Base-by-base conservation (phyloP, 169 alveolate species). In the Plasmodium sp. region DNA sequence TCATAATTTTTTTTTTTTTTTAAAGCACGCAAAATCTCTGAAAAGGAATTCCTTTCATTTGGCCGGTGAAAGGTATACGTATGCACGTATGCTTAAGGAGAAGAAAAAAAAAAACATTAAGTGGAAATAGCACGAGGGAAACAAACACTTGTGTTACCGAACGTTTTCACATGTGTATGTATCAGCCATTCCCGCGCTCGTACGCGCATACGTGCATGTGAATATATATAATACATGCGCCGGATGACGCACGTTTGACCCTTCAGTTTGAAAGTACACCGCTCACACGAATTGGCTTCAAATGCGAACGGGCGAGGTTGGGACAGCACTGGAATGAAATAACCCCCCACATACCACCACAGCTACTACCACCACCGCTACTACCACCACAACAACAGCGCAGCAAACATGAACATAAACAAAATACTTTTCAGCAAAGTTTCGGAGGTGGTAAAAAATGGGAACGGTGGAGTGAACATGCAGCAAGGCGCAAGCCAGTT, bases 381-480 rank as follows among this genome's bases (percentile, higher is more conserved):
- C n/a, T n/a, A n/a, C n/a, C n/a, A n/a, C n/a, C n/a, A n/a, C n/a
- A n/a, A n/a, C n/a, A n/a, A n/a, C n/a, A 81, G 31, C 80, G 43
- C 41, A 43, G 79, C 3, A 81, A 36, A 33, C 27, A 81, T 86
- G 94, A 80, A 80, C 41, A n/a, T 86, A 18, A 58, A 18, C 73
- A 86, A 27, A n/a, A 39, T 86, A 39, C 67, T 51, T 10, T 43
- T 72, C 72, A 56, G 43, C 39, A 75, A 83, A 92, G 58, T 92
- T 92, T 79, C 73, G 22, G 82, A 79, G 43, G 22, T 73, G 10
- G 16, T 92, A 58, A 84, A 48, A 58, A 75, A 74, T 74, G 85
- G 92, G 83, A 92, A 67, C 51, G 36, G 84, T 82, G 92, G 80
- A 67, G 18, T 81, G 51, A 45, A 48, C 27, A 90, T 48, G 71